Percentiles rank a stretch among this genome's conserved stretches.
Evolutionary conservation across 805 yeast species (phyloP).

Genomic region (Wickerhamiella nectarea): DNA sequence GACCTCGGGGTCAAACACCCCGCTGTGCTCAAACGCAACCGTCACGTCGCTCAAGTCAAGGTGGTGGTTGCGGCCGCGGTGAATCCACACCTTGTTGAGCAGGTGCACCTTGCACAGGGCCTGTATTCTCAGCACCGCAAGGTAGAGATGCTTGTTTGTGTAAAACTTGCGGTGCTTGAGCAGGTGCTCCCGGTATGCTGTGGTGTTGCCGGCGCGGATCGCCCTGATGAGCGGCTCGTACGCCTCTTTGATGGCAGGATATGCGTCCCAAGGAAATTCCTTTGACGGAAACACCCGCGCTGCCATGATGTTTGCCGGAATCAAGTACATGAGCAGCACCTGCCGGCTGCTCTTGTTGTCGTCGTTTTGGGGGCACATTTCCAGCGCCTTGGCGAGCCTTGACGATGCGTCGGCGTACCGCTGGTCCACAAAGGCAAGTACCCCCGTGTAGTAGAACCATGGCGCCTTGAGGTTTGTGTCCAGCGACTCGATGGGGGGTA

Average conservation of each 20-base stretch:
- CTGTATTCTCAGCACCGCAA: slow-evolving; percentile 13
- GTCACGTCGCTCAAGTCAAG: slow-evolving; percentile 10
- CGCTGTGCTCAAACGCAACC: not conserved
- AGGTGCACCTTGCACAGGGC: slow-evolving; percentile 12
- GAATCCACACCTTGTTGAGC: slow-evolving; percentile 13
- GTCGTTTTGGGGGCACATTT: slow-evolving; percentile 1
- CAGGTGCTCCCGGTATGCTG: slow-evolving; percentile 5
- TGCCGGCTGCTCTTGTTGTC: slow-evolving; percentile 3
- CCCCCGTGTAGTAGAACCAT: slow-evolving; percentile 16
- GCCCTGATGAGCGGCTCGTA: slow-evolving; percentile 12
- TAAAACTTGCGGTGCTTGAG: slow-evolving; percentile 5
- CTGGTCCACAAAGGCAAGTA: slow-evolving; percentile 14
- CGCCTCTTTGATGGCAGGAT: slow-evolving; percentile 11
- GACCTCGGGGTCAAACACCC: not conserved
- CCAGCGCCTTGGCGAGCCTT: slow-evolving; percentile 9
- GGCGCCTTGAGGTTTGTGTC: slow-evolving; percentile 4
- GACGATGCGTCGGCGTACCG: slow-evolving; percentile 11
- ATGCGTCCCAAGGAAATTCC: slow-evolving; percentile 11
- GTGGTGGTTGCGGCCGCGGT: slow-evolving; percentile 12
- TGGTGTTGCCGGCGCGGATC: slow-evolving; percentile 12
- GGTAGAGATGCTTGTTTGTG: slow-evolving; percentile 12
- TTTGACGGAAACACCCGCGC: slow-evolving; percentile 11
- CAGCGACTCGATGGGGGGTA: slow-evolving; percentile 12
- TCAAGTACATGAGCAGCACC: slow-evolving; percentile 12
- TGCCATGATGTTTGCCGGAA: slow-evolving; percentile 14